A percentile compares a stretch with the other conserved stretches of the same genome.
Conservation (phyloP, 108 stramenopile species). For the Skeletonema potamos region DNA sequence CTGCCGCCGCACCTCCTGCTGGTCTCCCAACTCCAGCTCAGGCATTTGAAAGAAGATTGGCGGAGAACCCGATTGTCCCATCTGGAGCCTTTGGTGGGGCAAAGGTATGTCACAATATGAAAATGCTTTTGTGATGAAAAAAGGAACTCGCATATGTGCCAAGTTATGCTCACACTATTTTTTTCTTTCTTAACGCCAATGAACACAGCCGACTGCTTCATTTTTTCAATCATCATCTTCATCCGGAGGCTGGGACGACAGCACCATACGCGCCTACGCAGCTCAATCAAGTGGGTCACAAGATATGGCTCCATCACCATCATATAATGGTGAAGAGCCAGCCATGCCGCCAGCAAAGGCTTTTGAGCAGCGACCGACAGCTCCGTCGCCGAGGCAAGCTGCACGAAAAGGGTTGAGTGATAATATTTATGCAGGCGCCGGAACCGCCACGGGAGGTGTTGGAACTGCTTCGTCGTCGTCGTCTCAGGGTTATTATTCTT, state of each 20-base stretch:
- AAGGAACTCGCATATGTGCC: background rate
- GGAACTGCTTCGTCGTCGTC: background rate
- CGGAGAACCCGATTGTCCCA: conserved; percentile 4
- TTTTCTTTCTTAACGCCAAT: background rate
- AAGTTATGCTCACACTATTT: background rate
- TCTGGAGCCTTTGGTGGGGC: conserved; percentile 1
- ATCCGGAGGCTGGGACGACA: background rate
- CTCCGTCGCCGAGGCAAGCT: background rate
- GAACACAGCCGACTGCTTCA: conserved; percentile 2
- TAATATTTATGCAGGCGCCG: conserved; percentile 5
- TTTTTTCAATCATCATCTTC: background rate
- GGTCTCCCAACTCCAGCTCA: conserved; percentile 4
- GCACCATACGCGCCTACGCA: background rate
- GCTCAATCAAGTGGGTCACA: background rate
- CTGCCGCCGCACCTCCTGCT: background rate
- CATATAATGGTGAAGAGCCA: conserved; percentile 4
- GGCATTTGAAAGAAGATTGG: conserved; percentile 7
- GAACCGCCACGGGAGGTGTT: background rate
- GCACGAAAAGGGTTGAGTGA: background rate
- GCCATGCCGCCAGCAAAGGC: background rate
- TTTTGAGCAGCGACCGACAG: conserved; percentile 1
- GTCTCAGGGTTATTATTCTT: background rate
- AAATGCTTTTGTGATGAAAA: background rate
- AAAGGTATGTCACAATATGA: background rate
- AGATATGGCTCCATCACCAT: background rate